These are phyloP conservation scores for Russula foetens DNA, from an alignment of 768 basidiomycete species.

Conservation along the genomic window DNA sequence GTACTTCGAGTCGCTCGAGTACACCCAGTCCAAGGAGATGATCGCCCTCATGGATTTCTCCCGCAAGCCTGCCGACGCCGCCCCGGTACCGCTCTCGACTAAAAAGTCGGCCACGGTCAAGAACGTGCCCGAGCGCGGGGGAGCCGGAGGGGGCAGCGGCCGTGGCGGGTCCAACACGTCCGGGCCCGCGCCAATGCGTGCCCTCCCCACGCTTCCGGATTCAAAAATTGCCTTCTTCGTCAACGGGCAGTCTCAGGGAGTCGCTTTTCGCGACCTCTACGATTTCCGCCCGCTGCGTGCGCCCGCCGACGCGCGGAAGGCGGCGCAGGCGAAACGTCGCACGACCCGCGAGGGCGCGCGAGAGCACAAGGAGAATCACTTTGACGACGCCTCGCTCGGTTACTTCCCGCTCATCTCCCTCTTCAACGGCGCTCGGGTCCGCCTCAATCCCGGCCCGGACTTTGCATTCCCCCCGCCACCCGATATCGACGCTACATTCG, in stretches of 20 bases:
- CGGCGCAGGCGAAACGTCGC: constrained; percentile 49
- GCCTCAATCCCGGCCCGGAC: constrained; percentile 81
- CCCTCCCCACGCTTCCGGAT: constrained; percentile 58
- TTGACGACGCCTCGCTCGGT: constrained; percentile 91
- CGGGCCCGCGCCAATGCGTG: constrained; percentile 37
- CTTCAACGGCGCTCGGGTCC: constrained; percentile 82
- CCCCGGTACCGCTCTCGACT: constrained; percentile 44
- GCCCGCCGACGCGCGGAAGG: constrained; percentile 51
- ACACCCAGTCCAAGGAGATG: constrained; percentile 89
- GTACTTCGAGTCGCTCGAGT: constrained; percentile 92
- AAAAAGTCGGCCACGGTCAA: constrained; percentile 68
- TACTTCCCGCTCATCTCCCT: constrained; percentile 95
- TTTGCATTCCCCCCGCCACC: constrained; percentile 75
- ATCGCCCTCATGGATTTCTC: constrained; percentile 67
- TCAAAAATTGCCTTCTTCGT: constrained; percentile 86
- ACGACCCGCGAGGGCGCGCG: constrained; percentile 52
- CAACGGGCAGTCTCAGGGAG: constrained; percentile 78
- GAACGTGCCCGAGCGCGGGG: constrained; percentile 50
- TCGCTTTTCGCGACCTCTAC: constrained; percentile 82
- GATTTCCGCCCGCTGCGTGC: constrained; percentile 80
- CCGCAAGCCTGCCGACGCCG: constrained; percentile 25
- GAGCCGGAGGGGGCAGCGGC: constrained; percentile 18
- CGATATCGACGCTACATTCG: constrained; percentile 63
- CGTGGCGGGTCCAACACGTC: constrained; percentile 31
- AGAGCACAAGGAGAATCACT: constrained; percentile 73